Evolutionary conservation across 345 rosid species (phyloP).

Genomic region (Sonneratia alba): DNA sequence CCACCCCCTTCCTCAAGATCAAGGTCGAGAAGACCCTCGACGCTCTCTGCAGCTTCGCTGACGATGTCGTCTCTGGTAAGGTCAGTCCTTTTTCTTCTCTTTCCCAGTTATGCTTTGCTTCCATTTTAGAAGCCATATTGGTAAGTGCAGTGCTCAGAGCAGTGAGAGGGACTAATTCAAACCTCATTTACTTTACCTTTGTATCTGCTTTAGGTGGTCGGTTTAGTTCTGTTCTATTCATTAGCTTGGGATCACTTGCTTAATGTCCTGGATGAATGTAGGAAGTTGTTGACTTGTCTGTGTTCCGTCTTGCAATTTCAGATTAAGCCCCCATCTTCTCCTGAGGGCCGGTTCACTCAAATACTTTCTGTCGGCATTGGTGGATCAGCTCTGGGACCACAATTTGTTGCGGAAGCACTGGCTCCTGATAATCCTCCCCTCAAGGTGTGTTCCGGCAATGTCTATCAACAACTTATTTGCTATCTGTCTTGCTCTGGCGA

Average conservation of each 20-base stretch:
- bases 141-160: neutral
- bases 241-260: neutral
- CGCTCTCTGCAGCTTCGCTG: conserved; percentile 56
- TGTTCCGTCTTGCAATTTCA: conserved; percentile 23
- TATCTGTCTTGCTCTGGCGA: neutral
- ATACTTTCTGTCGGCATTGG: conserved; percentile 93
- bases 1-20: conserved; percentile 39
- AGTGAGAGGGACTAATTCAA: neutral
- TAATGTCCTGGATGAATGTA: neutral
- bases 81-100: conserved; percentile 28
- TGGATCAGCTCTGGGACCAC: conserved; percentile 98
- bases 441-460: conserved; percentile 35
- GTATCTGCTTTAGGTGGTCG: neutral
- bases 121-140: neutral
- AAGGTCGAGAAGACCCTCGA: conserved; percentile 71
- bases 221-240: neutral
- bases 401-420: conserved; percentile 93
- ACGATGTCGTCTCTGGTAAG: conserved; percentile 71
- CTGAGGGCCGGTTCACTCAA: conserved; percentile 71
- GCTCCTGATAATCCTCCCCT: conserved; percentile 98
- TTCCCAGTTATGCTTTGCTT: neutral
- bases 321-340: conserved; percentile 72
- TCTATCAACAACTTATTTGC: neutral
- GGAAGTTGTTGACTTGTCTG: conserved; percentile 7
- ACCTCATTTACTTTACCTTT: neutral